phyloP scores from a whole-genome alignment of 2,329 filamentous ascomycete species.

The Aspergillus neotritici region DNA sequence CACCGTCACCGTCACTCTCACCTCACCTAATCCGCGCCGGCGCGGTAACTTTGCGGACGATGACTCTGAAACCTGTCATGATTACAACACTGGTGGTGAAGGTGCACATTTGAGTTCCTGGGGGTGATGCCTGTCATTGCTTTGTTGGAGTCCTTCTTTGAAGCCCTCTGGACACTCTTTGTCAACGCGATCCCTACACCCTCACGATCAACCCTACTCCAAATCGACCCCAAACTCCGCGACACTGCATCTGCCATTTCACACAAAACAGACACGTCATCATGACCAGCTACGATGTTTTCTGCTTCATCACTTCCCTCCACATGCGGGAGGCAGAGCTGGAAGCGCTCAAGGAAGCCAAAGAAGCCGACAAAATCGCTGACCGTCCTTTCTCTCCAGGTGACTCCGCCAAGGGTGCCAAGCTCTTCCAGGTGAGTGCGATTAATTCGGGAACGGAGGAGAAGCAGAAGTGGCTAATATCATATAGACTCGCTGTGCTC shows the following conservation, averaged over 20 bases:
- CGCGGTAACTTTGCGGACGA: no score
- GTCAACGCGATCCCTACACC: no score
- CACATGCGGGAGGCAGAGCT: slow-evolving; percentile 22
- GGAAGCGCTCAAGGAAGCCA: slow-evolving; percentile 13
- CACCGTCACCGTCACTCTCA: background rate
- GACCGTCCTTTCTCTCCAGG: slow-evolving; percentile 49
- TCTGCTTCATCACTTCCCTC: slow-evolving; percentile 18
- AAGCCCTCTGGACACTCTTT: no score
- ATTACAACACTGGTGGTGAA: no score
- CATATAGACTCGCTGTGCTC: slow-evolving; percentile 75
- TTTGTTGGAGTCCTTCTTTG: no score
- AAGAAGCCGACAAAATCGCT: slow-evolving; percentile 18
- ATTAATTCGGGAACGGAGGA: no score
- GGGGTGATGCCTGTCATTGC: no score
- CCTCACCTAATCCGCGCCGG: slow-evolving; percentile 3
- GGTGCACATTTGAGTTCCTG: no score
- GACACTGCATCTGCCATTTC: slow-evolving; percentile 10
- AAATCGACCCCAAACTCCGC: background rate
- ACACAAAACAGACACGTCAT: slow-evolving; percentile 1
- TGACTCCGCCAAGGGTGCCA: slow-evolving; percentile 93
- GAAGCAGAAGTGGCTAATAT: slow-evolving; percentile 10
- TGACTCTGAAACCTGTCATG: no score
- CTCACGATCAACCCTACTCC: no score
- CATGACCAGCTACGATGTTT: slow-evolving; percentile 24
- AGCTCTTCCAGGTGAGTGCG: slow-evolving; percentile 89